Conservation (phyloP, 2,329 filamentous ascomycete genomes). For the Neocatenulostroma microsporum region DNA sequence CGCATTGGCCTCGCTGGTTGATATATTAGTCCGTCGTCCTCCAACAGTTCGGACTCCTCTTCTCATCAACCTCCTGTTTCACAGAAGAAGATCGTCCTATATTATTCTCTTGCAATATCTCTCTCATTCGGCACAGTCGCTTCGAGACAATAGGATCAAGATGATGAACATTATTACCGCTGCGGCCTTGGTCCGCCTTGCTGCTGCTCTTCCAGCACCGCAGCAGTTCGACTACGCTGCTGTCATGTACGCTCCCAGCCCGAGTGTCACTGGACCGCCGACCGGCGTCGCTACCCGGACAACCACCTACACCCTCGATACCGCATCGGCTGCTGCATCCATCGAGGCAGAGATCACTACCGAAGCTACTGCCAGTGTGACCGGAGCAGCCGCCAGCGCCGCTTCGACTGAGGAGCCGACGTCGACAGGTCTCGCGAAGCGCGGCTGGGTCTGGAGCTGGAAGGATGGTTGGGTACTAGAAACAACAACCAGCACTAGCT, state of each 20-base stretch:
- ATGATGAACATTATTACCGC: constrained; percentile 11
- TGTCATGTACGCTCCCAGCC: constrained; percentile 12
- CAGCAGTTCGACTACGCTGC: constrained; percentile 17
- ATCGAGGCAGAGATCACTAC: constrained; percentile 15
- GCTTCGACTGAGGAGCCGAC: constrained; percentile 9
- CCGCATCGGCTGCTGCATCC: constrained; percentile 6
- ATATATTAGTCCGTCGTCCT: too few species aligned
- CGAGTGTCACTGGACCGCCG: constrained; percentile 14
- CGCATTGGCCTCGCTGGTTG: too few species aligned
- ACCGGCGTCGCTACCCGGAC: constrained; percentile 7
- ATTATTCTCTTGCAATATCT: constrained; percentile 1
- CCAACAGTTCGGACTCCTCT: too few species aligned
- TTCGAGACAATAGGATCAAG: constrained; percentile 4
- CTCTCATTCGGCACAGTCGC: constrained; percentile 1
- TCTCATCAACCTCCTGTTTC: too few species aligned
- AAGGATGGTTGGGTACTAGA: background rate
- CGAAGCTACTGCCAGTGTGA: constrained; percentile 13
- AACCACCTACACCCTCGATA: constrained; percentile 8
- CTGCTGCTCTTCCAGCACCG: constrained; percentile 10
- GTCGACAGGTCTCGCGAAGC: background rate
- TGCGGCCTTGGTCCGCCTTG: constrained; percentile 13
- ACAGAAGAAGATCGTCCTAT: too few species aligned
- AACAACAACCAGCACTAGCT: constrained; percentile 8
- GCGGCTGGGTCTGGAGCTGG: too few species aligned
- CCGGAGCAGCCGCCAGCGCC: constrained; percentile 7